These are phyloP conservation scores for Canavalia gladiata DNA, from an alignment of 306 rosid genomes.

Conservation along the genomic window DNA sequence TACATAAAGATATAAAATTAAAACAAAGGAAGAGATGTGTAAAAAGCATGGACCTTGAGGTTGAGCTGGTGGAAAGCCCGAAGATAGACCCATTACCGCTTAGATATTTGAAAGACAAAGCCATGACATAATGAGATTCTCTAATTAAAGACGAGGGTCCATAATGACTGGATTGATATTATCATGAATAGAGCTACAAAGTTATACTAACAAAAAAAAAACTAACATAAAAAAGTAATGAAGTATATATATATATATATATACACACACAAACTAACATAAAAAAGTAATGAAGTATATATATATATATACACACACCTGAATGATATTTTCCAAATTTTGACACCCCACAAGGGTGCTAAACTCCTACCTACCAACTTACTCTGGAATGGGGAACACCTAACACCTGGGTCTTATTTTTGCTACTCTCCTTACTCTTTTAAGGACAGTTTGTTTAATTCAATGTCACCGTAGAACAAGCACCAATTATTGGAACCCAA, in stretches of 20 bases:
- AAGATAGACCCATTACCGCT: constrained; percentile 20
- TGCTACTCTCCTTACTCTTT: background rate
- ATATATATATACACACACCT: too few species aligned
- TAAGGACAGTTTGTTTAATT: constrained; percentile 13
- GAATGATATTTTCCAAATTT: background rate
- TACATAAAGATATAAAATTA: too few species aligned
- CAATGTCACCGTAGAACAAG: background rate
- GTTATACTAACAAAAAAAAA: background rate
- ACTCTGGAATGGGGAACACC: constrained; percentile 18
- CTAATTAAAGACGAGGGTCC: constrained; percentile 20
- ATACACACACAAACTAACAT: background rate
- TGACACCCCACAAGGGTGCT: constrained; percentile 42
- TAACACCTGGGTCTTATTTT: background rate
- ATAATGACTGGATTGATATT: background rate
- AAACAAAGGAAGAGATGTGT: too few species aligned
- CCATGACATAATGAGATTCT: constrained; percentile 27
- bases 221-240: background rate
- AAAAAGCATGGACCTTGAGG: too few species aligned
- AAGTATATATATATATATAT: background rate
- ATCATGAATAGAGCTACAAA: background rate
- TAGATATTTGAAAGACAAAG: background rate
- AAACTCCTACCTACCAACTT: constrained; percentile 47
- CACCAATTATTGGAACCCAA: constrained; percentile 22
- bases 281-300: background rate
- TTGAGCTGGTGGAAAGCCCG: constrained; percentile 27